Base-by-base conservation (phyloP, 2,329 filamentous ascomycete genomes). In the Epichloe sp. region DNA sequence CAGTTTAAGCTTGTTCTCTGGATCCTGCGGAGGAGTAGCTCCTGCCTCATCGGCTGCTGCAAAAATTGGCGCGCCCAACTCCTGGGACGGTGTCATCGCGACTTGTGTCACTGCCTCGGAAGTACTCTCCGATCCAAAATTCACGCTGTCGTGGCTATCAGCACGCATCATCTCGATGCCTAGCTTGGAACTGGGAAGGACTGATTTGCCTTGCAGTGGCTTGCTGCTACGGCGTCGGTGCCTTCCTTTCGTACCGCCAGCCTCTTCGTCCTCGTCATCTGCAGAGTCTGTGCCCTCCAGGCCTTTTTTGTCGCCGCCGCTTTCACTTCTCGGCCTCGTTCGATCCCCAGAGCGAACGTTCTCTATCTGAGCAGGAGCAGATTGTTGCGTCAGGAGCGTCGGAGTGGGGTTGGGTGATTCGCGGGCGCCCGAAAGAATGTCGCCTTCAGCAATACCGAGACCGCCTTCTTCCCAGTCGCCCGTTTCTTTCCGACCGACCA, bases 141-240 rank as follows among this genome's bases (percentile, higher is more conserved):
- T 72, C 50, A 87, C 79, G 61, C 90, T 95, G 47, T 94, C 91
- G 59, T 91, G 85, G 62, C 88, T 95, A 65, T 95, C 95, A 19
- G 91, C 94, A 46, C 91, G 82, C 88, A 96, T 91, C 91, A 97
- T 96, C 66, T 97, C 91, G 47, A 89, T 93, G 2, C 89, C 89
- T 2, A 97, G 78, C 66, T 95, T 96, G 0, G 89, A 95, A 50
- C 85, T 86, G 12, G 86, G 84, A 23, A 86, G 75, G 38, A 75
- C 73, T 15, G 71, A 68, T 56, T 82, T 81, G 53, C 69, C 62
- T 38, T 60, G 56, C 49, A 63, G 53, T 10, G 65, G 62, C 50
- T 68, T 68, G 58, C 64, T 68, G 51, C 63, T 62, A 23, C 66
- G 72, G 38, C 78, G 72, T 41, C 71, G 65, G 66, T 85, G 68